These are phyloP conservation scores for Kernera saxatilis DNA, from an alignment of 345 rosid species.

Conservation along the genomic window DNA sequence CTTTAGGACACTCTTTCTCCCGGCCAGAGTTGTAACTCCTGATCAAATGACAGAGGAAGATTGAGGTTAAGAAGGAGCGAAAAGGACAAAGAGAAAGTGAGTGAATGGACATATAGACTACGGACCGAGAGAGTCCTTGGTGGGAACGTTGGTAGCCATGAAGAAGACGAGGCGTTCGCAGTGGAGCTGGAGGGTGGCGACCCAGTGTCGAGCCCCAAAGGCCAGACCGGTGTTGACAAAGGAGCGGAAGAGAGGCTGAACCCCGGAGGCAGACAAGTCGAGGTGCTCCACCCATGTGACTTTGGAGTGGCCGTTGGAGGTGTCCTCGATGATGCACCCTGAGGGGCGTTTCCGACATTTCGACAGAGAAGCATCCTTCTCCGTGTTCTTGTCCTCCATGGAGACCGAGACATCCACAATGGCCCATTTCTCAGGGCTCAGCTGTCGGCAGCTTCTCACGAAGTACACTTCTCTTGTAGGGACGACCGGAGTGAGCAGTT, in stretches of 20 bases:
- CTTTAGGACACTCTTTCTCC: conserved; percentile 89
- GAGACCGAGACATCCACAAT: conserved; percentile 89
- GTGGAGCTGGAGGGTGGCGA: conserved; percentile 74
- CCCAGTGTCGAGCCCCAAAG: conserved; percentile 94
- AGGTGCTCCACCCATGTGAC: conserved; percentile 95
- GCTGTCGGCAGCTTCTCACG: conserved; percentile 71
- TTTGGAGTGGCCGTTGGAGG: conserved; percentile 92
- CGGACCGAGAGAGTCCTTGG: conserved; percentile 89
- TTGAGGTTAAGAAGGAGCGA: not conserved
- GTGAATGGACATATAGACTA: not conserved
- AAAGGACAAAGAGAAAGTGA: not conserved
- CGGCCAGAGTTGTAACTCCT: conserved; percentile 93
- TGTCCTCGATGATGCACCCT: conserved; percentile 90
- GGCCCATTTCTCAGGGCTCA: conserved; percentile 85
- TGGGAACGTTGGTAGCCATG: conserved; percentile 99
- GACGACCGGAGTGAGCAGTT: conserved; percentile 92
- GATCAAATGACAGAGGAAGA: no score
- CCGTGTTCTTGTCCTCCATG: conserved; percentile 51
- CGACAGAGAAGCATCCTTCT: conserved; percentile 62
- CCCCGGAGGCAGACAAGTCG: conserved; percentile 58
- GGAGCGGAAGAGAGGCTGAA: conserved; percentile 70
- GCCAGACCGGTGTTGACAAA: conserved; percentile 79
- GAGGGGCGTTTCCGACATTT: conserved; percentile 95
- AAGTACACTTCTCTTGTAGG: conserved; percentile 90
- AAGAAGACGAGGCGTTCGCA: conserved; percentile 93